Evolutionary conservation across 768 basidiomycete species (phyloP), one percentile per base, ranked within the genome.

Genomic region (Lactifluus hygrophoroides): DNA sequence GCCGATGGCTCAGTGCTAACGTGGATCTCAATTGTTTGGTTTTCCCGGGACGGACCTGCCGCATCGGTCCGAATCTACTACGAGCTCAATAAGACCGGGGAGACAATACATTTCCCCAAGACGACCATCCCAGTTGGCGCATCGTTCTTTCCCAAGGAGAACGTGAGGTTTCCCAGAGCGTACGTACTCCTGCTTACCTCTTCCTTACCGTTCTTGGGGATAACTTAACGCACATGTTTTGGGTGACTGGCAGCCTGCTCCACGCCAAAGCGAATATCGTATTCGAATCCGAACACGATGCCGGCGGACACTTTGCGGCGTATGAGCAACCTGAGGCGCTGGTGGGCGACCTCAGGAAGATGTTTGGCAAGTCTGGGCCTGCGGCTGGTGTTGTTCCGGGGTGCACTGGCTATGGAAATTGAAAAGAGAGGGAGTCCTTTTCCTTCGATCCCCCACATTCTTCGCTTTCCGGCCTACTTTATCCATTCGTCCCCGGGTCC

Each of bases 11-110:
- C 44, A 73, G 72, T 74, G 1, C 54, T 73, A 2, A 70, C 71
- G 0, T 74, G 73, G 72, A 60, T 73, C 3, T 73, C 72, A 0
- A 57, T 73, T n/a, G 72, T 70, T 60, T 71, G 70, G 70, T 73
- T 72, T 65, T 72, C 73, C 4, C 65, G 67, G 25, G 64, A 65
- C 0, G 71, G 72, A 0, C 71, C 73, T 4, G 68, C 69, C 1
- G 68, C 70, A 2, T 65, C 69, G 0, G 27, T 66, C 1, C 47
- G 71, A 1, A 71, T 74, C 32, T 73, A 74, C 62, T 71, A 68
- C 54, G 73, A 74, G 54, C 45, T 66, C 14, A 30, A 43, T 0
- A 37, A 60, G 2, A 46, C 58, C 6, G 37, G 49, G 44, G 48
- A 63, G n/a, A 28, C 13, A 1, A 25, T 44, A 14, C 23, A 3